Evolutionary conservation across 2,329 filamentous ascomycete genomes (phyloP).

Genomic region (Akanthomyces lecanii): DNA sequence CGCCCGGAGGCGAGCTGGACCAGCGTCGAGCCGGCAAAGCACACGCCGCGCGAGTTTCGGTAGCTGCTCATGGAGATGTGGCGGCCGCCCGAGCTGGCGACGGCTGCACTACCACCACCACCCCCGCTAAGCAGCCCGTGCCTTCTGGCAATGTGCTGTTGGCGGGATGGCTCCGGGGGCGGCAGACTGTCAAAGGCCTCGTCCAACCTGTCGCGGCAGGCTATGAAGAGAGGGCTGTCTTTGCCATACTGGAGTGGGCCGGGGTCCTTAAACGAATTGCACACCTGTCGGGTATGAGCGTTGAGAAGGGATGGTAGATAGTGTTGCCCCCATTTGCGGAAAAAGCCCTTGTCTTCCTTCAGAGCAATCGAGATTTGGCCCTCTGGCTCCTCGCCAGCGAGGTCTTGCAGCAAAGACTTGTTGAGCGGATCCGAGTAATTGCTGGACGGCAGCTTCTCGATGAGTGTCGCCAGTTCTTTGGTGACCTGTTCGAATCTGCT

Average conservation of each 20-base stretch:
- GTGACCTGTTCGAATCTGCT: slow-evolving; percentile 14
- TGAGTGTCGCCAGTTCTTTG: slow-evolving; percentile 28
- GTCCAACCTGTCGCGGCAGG: slow-evolving; percentile 47
- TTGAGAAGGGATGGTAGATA: slow-evolving; percentile 54
- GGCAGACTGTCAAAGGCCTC: slow-evolving; percentile 45
- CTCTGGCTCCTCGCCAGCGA: slow-evolving; percentile 37
- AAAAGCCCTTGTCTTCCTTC: slow-evolving; percentile 31
- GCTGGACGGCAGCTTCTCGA: slow-evolving; percentile 33
- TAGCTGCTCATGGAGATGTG: slow-evolving; percentile 40
- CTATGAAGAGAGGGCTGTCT: slow-evolving; percentile 47
- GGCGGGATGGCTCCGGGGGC: slow-evolving; percentile 37
- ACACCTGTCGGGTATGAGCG: slow-evolving; percentile 53
- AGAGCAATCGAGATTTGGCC: slow-evolving; percentile 52
- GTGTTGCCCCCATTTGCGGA: slow-evolving; percentile 51
- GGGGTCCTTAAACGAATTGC: slow-evolving; percentile 59
- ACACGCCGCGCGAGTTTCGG: slow-evolving; percentile 39
- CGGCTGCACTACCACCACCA: too few relatives aligned
- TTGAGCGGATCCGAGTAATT: slow-evolving; percentile 37
- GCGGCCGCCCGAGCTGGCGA: neutral
- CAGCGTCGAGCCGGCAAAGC: slow-evolving; percentile 48
- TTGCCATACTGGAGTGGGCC: slow-evolving; percentile 52
- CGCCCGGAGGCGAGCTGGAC: slow-evolving; percentile 42
- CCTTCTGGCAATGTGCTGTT: neutral
- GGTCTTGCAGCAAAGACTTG: slow-evolving; percentile 45
- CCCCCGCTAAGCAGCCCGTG: neutral